Conservation (phyloP, 768 basidiomycete species). For the Leccinum subtestaceum region DNA sequence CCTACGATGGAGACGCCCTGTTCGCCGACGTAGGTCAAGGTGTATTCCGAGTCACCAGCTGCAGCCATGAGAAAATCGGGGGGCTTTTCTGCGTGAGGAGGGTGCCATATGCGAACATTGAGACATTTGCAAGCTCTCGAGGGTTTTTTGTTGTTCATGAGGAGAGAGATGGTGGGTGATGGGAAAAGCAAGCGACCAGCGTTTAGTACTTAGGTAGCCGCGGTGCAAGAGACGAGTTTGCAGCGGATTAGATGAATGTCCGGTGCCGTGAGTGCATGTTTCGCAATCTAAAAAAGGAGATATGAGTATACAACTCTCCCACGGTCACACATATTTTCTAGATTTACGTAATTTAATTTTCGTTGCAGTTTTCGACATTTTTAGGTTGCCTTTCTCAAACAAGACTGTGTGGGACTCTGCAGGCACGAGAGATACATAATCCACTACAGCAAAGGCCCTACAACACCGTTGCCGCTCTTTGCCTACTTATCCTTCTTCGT, state of each 20-base stretch:
- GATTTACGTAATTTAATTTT: conserved; percentile 6
- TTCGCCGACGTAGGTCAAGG: conserved; percentile 59
- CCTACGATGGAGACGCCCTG: conserved; percentile 66
- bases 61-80: conserved; percentile 33
- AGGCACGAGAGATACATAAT: conserved; percentile 13
- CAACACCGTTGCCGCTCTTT: conserved; percentile 5
- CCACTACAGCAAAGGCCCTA: background rate
- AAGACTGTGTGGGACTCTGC: background rate
- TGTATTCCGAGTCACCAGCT: conserved; percentile 39
- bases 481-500: conserved; percentile 55
- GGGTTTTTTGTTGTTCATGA: conserved; percentile 14
- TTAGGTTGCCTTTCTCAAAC: conserved; percentile 8
- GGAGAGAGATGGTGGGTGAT: conserved; percentile 17
- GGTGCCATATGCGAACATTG: conserved; percentile 57
- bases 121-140: conserved; percentile 66
- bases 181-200: conserved; percentile 21
- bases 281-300: conserved; percentile 24
- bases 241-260: conserved; percentile 35
- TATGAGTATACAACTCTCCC: conserved; percentile 15
- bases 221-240: conserved; percentile 16
- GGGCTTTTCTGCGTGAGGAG: conserved; percentile 28
- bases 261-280: conserved; percentile 32
- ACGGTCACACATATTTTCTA: conserved; percentile 19
- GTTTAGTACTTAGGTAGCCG: conserved; percentile 15
- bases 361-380: conserved; percentile 8